Conservation (phyloP, 805 yeast species). For the Cyberlindnera americana region DNA sequence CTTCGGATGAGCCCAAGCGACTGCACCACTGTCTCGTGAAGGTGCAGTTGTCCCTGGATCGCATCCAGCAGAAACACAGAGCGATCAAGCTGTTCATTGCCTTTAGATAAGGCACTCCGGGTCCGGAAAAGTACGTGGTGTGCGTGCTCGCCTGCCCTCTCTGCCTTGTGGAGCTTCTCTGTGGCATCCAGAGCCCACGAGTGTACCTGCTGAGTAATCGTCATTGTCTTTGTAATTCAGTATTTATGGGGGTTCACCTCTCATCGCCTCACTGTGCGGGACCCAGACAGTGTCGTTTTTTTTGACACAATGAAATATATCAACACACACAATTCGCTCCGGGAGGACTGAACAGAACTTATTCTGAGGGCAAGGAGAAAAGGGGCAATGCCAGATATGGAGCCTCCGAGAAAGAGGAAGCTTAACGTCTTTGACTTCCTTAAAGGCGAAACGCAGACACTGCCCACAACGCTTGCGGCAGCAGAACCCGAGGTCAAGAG, state of each 20-base stretch:
- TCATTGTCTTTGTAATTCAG: not conserved
- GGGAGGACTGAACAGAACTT: too few species aligned
- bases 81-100: conserved; percentile 41
- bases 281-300: too few species aligned
- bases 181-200: conserved; percentile 46
- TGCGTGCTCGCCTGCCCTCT: conserved; percentile 49
- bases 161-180: conserved; percentile 45
- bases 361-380: not conserved
- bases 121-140: conserved; percentile 37
- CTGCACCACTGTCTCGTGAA: conserved; percentile 32
- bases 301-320: too few species aligned
- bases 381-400: conserved; percentile 2
- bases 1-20: not conserved
- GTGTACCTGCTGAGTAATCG: not conserved
- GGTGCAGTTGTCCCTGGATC: conserved; percentile 42
- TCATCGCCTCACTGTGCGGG: too few species aligned
- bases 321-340: too few species aligned
- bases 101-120: conserved; percentile 34
- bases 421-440: conserved; percentile 19
- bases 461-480: conserved; percentile 6
- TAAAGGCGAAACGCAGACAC: conserved; percentile 11
- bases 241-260: too few species aligned
- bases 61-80: conserved; percentile 44
- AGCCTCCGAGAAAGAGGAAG: conserved; percentile 8
- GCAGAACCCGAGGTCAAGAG: not conserved